Evolutionary conservation across 257 asterid species (phyloP), one percentile per base, ranked within the genome.

Genomic region (Plantago major): DNA sequence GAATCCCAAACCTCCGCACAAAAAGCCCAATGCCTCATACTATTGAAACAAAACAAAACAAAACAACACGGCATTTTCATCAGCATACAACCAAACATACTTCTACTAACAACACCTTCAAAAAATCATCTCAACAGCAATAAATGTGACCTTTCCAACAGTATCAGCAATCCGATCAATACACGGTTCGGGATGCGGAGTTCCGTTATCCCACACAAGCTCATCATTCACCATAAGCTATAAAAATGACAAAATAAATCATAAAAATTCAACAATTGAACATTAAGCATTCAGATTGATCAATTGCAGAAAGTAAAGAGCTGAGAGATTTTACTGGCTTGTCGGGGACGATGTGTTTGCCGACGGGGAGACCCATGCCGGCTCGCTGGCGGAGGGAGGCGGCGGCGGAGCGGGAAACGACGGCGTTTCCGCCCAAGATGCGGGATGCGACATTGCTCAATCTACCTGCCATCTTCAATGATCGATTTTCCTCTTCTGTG

Each of bases 341-440:
- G 61, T 86, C 85, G 13, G 98, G 98, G 57, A 91, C 96, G 65
- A 84, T 81, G 72, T 86, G 98, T 73, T 84, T 86, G 33, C 98
- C 96, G 60, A 86, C 97, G 50, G 95, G 95, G 58, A 88, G 92
- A 28, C 98, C 95, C 98, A 91, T 88, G 62, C 96, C 96, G 71
- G 98, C 69, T 42, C 95, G 91, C 49, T 71, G 86, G 13, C 98
- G 95, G 64, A 91, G 81, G 42, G 98, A 88, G 37, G 90, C 73
- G 43, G 84, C 75, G 48, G 76, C 78, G 64, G 98, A 82, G 58
- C 92, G 92, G 8, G 88, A 62, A 19, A 84, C 92, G 14, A 81
- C 81, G 59, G 87, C 87, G 75, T 77, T 86, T 15, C 90, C 95
- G 49, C 95, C 96, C 94, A 91, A 76, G 73, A 91, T 86, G 45